Conservation (phyloP, 768 basidiomycete species). For the Hericium alpestre region DNA sequence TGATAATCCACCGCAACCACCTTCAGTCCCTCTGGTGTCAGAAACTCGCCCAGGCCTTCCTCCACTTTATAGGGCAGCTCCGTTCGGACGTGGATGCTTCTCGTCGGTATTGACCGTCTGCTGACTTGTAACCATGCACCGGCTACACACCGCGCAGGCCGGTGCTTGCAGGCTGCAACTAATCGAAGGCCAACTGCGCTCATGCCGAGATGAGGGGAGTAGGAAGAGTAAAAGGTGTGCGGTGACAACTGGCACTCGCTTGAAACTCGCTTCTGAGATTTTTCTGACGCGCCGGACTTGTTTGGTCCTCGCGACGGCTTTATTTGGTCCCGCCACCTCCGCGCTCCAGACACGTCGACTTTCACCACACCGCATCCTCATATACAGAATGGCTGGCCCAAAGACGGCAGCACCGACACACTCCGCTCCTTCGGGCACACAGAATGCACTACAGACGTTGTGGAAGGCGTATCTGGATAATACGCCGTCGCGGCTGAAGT, state of each 20-base stretch:
- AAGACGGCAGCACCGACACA: constrained; percentile 21
- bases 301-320: constrained; percentile 4
- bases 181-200: constrained; percentile 11
- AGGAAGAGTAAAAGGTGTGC: neutral
- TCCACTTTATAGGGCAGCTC: constrained; percentile 57
- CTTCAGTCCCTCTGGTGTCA: constrained; percentile 62
- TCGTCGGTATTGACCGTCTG: constrained; percentile 15
- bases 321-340: neutral
- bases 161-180: neutral
- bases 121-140: neutral
- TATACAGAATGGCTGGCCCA: constrained; percentile 26
- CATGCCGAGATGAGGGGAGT: constrained; percentile 3
- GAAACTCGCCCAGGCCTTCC: constrained; percentile 67
- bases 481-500: constrained; percentile 80
- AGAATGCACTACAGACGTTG: constrained; percentile 40
- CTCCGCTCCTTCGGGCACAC: constrained; percentile 1
- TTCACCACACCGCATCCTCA: neutral
- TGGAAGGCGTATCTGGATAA: constrained; percentile 69
- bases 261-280: neutral
- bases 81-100: constrained; percentile 39
- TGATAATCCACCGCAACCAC: constrained; percentile 77
- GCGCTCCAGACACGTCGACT: constrained; percentile 1
- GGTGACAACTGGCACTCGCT: neutral
- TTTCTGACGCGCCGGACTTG: constrained; percentile 1
- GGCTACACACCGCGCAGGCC: neutral